Evolutionary conservation across 2,329 filamentous ascomycete genomes (phyloP).

Genomic region (Alternaria triticina): DNA sequence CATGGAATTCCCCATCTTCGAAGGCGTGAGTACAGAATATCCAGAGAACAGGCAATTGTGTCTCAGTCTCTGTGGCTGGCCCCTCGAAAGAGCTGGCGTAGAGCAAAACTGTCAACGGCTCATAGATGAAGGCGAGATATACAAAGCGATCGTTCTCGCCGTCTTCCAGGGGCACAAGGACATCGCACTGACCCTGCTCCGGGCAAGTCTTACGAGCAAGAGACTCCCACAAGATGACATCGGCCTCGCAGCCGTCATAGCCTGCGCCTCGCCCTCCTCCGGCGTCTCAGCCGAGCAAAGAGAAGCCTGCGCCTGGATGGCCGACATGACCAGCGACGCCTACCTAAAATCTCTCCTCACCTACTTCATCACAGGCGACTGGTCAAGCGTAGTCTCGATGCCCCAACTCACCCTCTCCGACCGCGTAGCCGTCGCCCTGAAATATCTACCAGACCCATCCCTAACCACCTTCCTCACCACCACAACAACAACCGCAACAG

Average conservation of each 20-base stretch:
- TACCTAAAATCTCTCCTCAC: constrained; percentile 82
- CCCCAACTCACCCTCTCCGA: constrained; percentile 75
- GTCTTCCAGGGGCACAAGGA: constrained; percentile 74
- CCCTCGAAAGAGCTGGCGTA: constrained; percentile 61
- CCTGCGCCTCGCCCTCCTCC: constrained; percentile 50
- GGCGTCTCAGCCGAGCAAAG: constrained; percentile 63
- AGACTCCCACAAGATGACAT: constrained; percentile 62
- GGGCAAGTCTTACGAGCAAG: constrained; percentile 70
- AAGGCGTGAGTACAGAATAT: constrained; percentile 67
- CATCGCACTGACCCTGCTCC: constrained; percentile 73
- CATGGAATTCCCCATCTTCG: constrained; percentile 66
- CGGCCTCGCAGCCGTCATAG: constrained; percentile 56
- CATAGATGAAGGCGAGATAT: constrained; percentile 64
- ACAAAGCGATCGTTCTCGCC: constrained; percentile 77
- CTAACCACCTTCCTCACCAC: constrained; percentile 53
- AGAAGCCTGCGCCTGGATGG: constrained; percentile 67
- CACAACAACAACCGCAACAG: constrained; percentile 66
- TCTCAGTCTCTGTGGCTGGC: constrained; percentile 76
- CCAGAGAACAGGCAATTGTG: constrained; percentile 77
- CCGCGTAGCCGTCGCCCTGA: constrained; percentile 74
- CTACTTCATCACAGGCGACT: constrained; percentile 77
- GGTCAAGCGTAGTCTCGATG: constrained; percentile 76
- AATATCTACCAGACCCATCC: constrained; percentile 67
- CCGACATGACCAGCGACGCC: constrained; percentile 72
- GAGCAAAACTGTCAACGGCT: constrained; percentile 59